Percentiles rank a stretch among this genome's conserved stretches.
Evolutionary conservation across 495 filamentous ascomycete species (phyloP).

Genomic region (Sporormia fimetaria): DNA sequence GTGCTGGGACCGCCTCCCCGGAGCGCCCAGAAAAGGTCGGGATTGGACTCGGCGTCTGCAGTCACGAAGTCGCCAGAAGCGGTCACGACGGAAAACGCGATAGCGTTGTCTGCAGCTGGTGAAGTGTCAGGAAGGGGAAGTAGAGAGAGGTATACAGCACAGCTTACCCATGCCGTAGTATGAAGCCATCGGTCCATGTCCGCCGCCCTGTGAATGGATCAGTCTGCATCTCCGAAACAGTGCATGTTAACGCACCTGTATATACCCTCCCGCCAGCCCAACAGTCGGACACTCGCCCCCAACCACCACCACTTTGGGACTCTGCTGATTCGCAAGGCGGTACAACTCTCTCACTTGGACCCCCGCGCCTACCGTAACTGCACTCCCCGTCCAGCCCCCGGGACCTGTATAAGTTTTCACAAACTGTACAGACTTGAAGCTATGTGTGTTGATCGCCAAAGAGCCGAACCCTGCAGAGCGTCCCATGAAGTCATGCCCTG

Average conservation of each 20-base stretch:
- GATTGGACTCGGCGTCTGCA: conserved; percentile 10
- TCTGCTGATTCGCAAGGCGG: conserved; percentile 33
- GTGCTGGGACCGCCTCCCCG: conserved; percentile 9
- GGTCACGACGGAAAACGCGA: conserved; percentile 32
- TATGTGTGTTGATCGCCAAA: conserved; percentile 13
- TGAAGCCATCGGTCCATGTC: conserved; percentile 44
- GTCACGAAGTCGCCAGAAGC: conserved; percentile 28
- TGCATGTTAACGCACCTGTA: neutral
- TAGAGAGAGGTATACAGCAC: too few relatives aligned
- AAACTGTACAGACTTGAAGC: conserved; percentile 8
- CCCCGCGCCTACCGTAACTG: conserved; percentile 48
- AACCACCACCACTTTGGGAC: conserved; percentile 38
- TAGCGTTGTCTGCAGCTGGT: conserved; percentile 44
- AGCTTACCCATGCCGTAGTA: conserved; percentile 43
- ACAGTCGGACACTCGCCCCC: conserved; percentile 38
- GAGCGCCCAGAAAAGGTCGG: conserved; percentile 17
- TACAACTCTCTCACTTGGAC: conserved; percentile 45
- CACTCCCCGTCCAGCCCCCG: conserved; percentile 38
- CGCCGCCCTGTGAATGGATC: conserved; percentile 47
- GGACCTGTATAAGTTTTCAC: conserved; percentile 8
- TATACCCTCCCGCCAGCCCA: neutral
- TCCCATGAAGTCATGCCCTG: conserved; percentile 18
- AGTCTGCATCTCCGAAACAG: conserved; percentile 30
- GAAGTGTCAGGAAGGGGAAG: too few relatives aligned
- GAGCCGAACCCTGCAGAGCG: conserved; percentile 8